Evolutionary conservation across 495 filamentous ascomycete species (phyloP).

Genomic region (Amphirosellinia nigrospora): DNA sequence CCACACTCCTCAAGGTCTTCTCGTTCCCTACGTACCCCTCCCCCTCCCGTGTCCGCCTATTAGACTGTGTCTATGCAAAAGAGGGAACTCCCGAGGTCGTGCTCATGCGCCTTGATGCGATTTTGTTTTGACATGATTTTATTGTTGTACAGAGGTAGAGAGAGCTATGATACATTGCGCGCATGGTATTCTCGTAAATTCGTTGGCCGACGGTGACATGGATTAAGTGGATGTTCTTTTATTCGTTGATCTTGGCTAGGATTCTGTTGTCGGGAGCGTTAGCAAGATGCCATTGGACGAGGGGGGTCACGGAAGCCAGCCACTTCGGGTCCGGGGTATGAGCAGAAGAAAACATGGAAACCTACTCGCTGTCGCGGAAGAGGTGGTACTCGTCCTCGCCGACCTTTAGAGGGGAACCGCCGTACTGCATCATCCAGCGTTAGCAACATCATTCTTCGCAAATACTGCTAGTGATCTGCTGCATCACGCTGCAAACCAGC

Average conservation of each 20-base stretch:
- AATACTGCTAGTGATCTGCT: background rate
- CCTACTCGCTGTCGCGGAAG: conserved; percentile 96
- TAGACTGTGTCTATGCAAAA: conserved; percentile 17
- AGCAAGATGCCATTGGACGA: conserved; percentile 6
- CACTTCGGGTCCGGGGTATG: background rate
- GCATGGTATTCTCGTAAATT: conserved; percentile 34
- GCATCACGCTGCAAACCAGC: conserved; percentile 10
- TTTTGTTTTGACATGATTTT: conserved; percentile 37
- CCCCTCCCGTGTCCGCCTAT: background rate
- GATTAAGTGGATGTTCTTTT: conserved; percentile 43
- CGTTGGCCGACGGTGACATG: conserved; percentile 29
- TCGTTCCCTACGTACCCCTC: background rate
- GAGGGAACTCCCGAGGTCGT: conserved; percentile 1
- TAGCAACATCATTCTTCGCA: conserved; percentile 34
- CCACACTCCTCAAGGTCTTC: background rate
- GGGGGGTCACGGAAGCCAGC: background rate
- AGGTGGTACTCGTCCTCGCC: conserved; percentile 95
- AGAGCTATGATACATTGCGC: conserved; percentile 42
- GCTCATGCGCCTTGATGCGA: conserved; percentile 25
- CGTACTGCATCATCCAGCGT: conserved; percentile 67
- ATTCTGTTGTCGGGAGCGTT: conserved; percentile 56
- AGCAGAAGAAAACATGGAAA: conserved; percentile 28
- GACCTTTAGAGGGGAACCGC: conserved; percentile 94
- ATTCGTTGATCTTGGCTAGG: conserved; percentile 90
- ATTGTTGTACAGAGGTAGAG: conserved; percentile 37